Percentiles rank a stretch among this genome's conserved stretches.
These are phyloP conservation scores for Puccinellia tenuiflora DNA, from an alignment of 176 grass and related monocot species.

Conservation along the genomic window DNA sequence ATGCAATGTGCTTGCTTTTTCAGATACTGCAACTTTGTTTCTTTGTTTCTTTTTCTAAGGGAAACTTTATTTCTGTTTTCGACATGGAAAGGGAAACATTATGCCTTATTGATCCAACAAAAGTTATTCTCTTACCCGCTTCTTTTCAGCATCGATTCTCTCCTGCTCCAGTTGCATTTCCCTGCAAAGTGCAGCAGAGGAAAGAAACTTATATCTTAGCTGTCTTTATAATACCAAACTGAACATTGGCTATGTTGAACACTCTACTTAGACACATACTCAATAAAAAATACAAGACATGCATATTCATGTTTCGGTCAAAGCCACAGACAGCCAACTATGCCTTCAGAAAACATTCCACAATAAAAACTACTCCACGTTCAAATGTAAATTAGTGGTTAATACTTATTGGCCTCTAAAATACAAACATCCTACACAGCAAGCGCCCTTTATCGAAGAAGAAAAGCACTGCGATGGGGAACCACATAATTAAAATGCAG, in stretches of 20 bases:
- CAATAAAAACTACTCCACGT: neutral
- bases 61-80: neutral
- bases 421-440: neutral
- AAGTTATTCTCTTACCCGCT: slow-evolving; percentile 34
- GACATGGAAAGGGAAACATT: neutral
- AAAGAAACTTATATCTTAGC: neutral
- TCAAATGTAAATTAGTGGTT: neutral
- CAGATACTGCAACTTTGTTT: neutral
- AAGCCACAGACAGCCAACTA: neutral
- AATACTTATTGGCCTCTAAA: neutral
- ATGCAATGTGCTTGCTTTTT: neutral
- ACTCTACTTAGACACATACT: neutral
- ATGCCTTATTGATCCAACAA: neutral
- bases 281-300: neutral
- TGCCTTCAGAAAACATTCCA: neutral
- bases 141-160: slow-evolving; percentile 89
- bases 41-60: neutral
- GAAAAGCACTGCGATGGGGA: neutral
- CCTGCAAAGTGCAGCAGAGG: slow-evolving; percentile 39
- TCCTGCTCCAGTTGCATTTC: slow-evolving; percentile 84
- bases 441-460: too few relatives aligned
- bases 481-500: neutral
- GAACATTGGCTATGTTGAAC: neutral
- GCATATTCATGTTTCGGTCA: neutral
- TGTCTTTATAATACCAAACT: too few relatives aligned